Percentiles rank a stretch among this genome's conserved stretches.
phyloP scores from a whole-genome alignment of 2,329 filamentous ascomycete species.

The Hymenoscyphus salicellus region DNA sequence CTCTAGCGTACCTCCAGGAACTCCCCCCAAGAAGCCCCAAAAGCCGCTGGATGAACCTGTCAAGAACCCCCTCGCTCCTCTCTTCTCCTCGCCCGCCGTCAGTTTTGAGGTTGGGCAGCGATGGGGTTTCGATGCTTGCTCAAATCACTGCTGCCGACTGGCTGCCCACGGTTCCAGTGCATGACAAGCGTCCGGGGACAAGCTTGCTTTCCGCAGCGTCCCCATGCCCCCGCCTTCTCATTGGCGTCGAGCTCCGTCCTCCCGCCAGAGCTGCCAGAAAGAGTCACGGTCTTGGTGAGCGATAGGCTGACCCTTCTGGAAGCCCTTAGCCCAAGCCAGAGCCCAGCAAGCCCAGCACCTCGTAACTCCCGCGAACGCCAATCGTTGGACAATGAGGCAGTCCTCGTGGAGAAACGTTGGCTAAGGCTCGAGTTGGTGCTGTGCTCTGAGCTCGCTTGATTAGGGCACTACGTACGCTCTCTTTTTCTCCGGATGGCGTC shows the following conservation, averaged over 20 bases:
- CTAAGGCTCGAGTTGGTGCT: constrained; percentile 8
- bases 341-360: not conserved
- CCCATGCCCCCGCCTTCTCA: constrained; percentile 11
- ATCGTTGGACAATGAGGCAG: constrained; percentile 32
- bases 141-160: constrained; percentile 25
- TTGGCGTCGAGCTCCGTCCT: constrained; percentile 22
- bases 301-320: constrained; percentile 20
- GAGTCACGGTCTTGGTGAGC: constrained; percentile 19
- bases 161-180: constrained; percentile 21
- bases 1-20: not conserved
- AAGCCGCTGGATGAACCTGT: not conserved
- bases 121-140: constrained; percentile 13
- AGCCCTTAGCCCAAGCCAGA: constrained; percentile 3
- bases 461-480: constrained; percentile 3
- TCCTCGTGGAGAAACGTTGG: constrained; percentile 9
- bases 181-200: constrained; percentile 27
- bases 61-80: not conserved
- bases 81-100: constrained; percentile 2
- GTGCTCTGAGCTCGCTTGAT: not conserved
- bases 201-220: constrained; percentile 20
- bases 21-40: not conserved
- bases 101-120: constrained; percentile 26
- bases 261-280: constrained; percentile 17
- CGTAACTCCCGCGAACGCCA: constrained; percentile 26
- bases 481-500: constrained; percentile 2